These are phyloP conservation scores for Incumbomyces lentus DNA, from an alignment of 2,329 filamentous ascomycete species.

Conservation along the genomic window DNA sequence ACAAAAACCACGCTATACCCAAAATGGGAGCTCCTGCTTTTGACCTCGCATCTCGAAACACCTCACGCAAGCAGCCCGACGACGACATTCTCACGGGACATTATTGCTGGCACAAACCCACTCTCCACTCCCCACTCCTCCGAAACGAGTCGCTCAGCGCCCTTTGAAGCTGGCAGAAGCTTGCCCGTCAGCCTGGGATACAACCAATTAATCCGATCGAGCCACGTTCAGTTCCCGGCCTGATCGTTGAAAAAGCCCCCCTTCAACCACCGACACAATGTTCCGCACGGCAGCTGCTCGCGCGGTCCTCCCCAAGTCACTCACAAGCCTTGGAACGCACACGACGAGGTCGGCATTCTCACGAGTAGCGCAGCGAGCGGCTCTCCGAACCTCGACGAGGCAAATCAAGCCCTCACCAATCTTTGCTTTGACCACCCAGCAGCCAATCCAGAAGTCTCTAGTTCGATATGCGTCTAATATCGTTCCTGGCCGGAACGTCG, in stretches of 20 bases:
- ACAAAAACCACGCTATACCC: not conserved
- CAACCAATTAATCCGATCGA: not conserved
- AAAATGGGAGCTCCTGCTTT: slow-evolving; percentile 1
- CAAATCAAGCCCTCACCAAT: slow-evolving; percentile 28
- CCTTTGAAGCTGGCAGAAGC: not conserved
- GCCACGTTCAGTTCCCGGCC: too few species aligned
- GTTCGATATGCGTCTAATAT: slow-evolving; percentile 36
- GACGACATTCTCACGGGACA: not conserved
- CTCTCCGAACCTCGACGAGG: slow-evolving; percentile 31
- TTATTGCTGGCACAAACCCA: not conserved
- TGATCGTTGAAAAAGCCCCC: not conserved
- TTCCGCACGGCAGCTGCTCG: slow-evolving; percentile 36
- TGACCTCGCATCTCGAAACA: not conserved
- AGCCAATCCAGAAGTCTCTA: slow-evolving; percentile 38
- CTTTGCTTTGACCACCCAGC: slow-evolving; percentile 34
- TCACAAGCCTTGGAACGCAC: slow-evolving; percentile 24
- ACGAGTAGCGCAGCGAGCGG: slow-evolving; percentile 34
- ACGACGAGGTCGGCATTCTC: slow-evolving; percentile 19
- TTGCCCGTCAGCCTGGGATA: not conserved
- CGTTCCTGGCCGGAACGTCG: slow-evolving; percentile 20
- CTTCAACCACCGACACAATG: slow-evolving; percentile 28
- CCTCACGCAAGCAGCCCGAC: not conserved
- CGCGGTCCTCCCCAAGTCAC: slow-evolving; percentile 34
- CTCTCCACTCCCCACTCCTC: slow-evolving; percentile 10
- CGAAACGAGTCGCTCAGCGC: not conserved